phyloP scores from a whole-genome alignment of 305 asterid genomes.

The Fraxinus baroniana region DNA sequence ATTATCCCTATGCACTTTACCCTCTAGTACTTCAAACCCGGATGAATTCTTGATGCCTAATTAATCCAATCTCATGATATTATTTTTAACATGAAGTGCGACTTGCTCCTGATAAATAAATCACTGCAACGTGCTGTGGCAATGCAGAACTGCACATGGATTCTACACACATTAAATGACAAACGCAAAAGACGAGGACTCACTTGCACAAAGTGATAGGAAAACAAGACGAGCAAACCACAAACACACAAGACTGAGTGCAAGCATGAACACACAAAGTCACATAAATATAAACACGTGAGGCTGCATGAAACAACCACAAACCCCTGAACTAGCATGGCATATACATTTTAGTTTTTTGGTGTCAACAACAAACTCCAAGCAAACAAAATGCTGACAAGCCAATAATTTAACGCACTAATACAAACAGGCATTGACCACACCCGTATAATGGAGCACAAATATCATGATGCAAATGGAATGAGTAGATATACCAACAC shows the following conservation, averaged over 20 bases:
- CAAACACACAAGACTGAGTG: background rate
- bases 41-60: background rate
- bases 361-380: background rate
- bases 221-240: background rate
- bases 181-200: background rate
- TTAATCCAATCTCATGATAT: background rate
- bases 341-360: background rate
- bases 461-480: background rate
- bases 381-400: background rate
- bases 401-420: background rate
- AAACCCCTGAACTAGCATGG: background rate
- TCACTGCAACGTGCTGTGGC: background rate
- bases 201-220: background rate
- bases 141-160: background rate
- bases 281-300: background rate
- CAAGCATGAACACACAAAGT: background rate
- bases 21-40: background rate
- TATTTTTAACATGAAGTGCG: background rate
- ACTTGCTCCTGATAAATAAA: background rate
- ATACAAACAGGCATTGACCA: background rate
- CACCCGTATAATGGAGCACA: background rate
- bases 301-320: background rate
- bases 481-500: background rate
- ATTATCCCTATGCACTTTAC: background rate
- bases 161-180: background rate